phyloP scores from a whole-genome alignment of 1,284 basidiomycete genomes.

The Leccinum solheimii region DNA sequence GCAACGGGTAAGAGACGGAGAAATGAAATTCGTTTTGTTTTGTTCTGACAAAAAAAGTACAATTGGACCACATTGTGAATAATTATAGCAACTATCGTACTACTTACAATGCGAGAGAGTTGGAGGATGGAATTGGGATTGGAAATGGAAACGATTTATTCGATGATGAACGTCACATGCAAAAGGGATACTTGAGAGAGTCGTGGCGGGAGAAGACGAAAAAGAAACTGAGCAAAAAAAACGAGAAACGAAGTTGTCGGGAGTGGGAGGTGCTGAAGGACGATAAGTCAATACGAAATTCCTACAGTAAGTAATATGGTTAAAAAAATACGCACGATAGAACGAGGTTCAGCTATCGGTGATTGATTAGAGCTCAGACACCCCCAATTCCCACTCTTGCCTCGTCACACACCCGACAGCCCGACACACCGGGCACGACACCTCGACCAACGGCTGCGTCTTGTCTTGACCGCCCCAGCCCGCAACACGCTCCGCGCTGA shows the following conservation, averaged over 20 bases:
- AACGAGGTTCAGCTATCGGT: not conserved
- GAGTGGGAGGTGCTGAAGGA: not conserved
- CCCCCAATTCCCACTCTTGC: slow-evolving; percentile 62
- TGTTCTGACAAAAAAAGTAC: not conserved
- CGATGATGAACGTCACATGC: not conserved
- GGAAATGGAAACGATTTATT: not conserved
- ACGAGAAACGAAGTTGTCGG: not conserved
- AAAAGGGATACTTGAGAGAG: not conserved
- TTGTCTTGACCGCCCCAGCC: slow-evolving; percentile 53
- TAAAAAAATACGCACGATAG: slow-evolving; percentile 7
- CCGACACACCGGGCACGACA: slow-evolving; percentile 69
- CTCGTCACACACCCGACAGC: slow-evolving; percentile 55
- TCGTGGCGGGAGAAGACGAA: not conserved
- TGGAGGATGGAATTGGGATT: not conserved
- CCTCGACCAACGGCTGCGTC: slow-evolving; percentile 47
- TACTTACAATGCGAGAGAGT: not conserved
- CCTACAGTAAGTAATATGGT: not conserved
- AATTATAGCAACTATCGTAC: not conserved
- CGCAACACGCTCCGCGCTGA: slow-evolving; percentile 70
- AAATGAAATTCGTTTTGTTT: not conserved
- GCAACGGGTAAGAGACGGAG: not conserved
- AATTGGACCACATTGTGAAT: not conserved
- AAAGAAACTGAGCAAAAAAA: not conserved
- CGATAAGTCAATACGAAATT: not conserved
- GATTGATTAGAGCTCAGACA: slow-evolving; percentile 23